Evolutionary conservation across 2,329 filamentous ascomycete species (phyloP).

Genomic region (Neophaeococcomyces aloes): DNA sequence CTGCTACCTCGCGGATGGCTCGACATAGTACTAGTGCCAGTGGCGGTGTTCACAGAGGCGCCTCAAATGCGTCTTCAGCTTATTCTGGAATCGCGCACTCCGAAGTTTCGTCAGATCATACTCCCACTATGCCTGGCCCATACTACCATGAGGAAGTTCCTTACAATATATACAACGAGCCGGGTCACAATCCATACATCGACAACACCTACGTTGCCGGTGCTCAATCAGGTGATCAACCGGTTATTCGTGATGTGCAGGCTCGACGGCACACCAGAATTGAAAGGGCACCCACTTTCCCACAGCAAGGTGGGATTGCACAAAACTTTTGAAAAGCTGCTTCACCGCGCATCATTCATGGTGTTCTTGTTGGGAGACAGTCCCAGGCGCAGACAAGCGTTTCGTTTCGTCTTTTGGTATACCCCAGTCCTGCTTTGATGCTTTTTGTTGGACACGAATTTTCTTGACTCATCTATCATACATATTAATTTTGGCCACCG

Average conservation of each 20-base stretch:
- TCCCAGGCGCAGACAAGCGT: neutral
- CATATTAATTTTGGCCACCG: slow-evolving; percentile 3
- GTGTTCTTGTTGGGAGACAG: slow-evolving; percentile 1
- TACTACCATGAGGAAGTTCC: slow-evolving; percentile 46
- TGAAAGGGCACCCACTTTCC: slow-evolving; percentile 78
- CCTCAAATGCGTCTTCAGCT: slow-evolving; percentile 90
- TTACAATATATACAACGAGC: slow-evolving; percentile 41
- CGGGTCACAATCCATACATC: slow-evolving; percentile 43
- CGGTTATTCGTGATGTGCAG: slow-evolving; percentile 85
- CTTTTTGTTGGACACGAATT: slow-evolving; percentile 3
- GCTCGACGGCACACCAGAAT: slow-evolving; percentile 90
- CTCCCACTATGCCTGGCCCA: slow-evolving; percentile 34
- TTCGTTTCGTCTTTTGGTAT: slow-evolving; percentile 2
- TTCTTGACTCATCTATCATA: neutral
- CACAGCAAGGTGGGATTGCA: slow-evolving; percentile 83
- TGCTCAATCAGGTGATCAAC: slow-evolving; percentile 42
- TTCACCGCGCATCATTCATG: neutral
- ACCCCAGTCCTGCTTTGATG: slow-evolving; percentile 1
- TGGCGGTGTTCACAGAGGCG: slow-evolving; percentile 69
- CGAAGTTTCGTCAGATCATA: slow-evolving; percentile 47
- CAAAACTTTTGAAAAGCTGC: slow-evolving; percentile 68
- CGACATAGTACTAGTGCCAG: slow-evolving; percentile 42
- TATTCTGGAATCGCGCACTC: slow-evolving; percentile 62
- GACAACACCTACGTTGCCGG: slow-evolving; percentile 44
- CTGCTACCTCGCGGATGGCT: slow-evolving; percentile 11